Base-by-base conservation (phyloP, 2,329 filamentous ascomycete species). In the Ascochyta pisi region DNA sequence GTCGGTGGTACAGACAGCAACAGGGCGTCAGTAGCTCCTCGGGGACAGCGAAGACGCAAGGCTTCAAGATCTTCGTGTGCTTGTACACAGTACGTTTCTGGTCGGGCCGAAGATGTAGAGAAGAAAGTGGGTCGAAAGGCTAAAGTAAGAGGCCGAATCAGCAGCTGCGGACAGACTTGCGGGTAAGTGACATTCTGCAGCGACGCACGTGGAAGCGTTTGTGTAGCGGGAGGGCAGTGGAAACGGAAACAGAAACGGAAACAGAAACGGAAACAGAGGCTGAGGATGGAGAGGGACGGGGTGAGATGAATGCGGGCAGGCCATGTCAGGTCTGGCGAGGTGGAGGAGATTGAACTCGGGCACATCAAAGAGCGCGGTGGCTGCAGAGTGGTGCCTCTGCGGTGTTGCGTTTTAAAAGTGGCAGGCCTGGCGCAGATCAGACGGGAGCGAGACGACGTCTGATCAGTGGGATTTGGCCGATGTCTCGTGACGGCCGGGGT, bases 381-480 rank as follows among this genome's bases (percentile, higher is more conserved):
- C 16, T 52, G 54, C 54, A 57, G 13, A 16, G 54, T 42, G 48
- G 44, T 39, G 34, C 33, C 8, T 57, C 16, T 27, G 12, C 15
- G 31, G 45, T 49, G 19, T 38, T 45, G 49, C 46, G 54, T 53
- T 57, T 57, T 53, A 22, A 46, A 53, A 53, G 48, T 57, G 48
- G 54, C 49, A 57, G 54, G 49, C 27, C 45, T 53, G 50, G 49
- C 31, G 50, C 54, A 53, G 54, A 57, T 57, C 54, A 53, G 54
- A 57, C 53, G 49, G 54, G 54, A 57, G 50, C 54, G 50, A 57
- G 54, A 53, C 54, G 45, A 57, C 29, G 54, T 53, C 34, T 53
- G 54, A 49, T 45, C 44, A 35, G 49, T 57, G 50, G 45, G 40
- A 56, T 53, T 57, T 53, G 33, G 54, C 54, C 49, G 50, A 50